A percentile compares a stretch with the other conserved stretches of the same genome.
These are phyloP conservation scores for Arachnopeziza araneosa DNA, from an alignment of 2,329 filamentous ascomycete genomes.

Conservation along the genomic window DNA sequence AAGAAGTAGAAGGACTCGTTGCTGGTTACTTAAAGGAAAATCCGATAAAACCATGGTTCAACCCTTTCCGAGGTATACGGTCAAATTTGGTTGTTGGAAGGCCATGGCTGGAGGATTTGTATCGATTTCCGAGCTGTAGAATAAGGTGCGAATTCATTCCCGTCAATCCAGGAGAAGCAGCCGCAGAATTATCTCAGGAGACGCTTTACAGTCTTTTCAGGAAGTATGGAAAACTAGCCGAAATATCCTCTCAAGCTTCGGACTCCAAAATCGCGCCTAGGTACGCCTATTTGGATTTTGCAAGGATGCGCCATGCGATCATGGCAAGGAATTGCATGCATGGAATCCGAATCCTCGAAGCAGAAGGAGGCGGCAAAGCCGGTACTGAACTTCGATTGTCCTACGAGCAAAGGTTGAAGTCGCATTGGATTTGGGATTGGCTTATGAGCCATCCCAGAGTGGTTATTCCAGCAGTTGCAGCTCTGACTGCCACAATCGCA, in stretches of 20 bases:
- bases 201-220: conserved; percentile 81
- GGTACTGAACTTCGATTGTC: conserved; percentile 76
- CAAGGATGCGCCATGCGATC: conserved; percentile 41
- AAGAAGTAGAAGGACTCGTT: conserved; percentile 55
- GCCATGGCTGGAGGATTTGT: conserved; percentile 92
- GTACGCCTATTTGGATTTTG: conserved; percentile 76
- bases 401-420: conserved; percentile 74
- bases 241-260: conserved; percentile 75
- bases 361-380: conserved; percentile 65
- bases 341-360: conserved; percentile 66
- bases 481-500: conserved; percentile 73
- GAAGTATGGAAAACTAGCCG: conserved; percentile 81
- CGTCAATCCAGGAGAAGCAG: conserved; percentile 61
- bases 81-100: conserved; percentile 72
- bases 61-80: conserved; percentile 66
- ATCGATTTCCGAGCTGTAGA: conserved; percentile 69
- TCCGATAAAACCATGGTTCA: conserved; percentile 85
- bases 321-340: conserved; percentile 63
- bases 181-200: conserved; percentile 79
- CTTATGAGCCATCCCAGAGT: conserved; percentile 79
- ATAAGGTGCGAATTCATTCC: conserved; percentile 83
- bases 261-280: conserved; percentile 82
- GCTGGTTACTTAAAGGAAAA: conserved; percentile 59
- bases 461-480: conserved; percentile 76
- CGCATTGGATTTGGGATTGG: conserved; percentile 82